These are phyloP conservation scores for Coniochaeta sp. DNA, from an alignment of 2,329 filamentous ascomycete genomes.

Conservation along the genomic window DNA sequence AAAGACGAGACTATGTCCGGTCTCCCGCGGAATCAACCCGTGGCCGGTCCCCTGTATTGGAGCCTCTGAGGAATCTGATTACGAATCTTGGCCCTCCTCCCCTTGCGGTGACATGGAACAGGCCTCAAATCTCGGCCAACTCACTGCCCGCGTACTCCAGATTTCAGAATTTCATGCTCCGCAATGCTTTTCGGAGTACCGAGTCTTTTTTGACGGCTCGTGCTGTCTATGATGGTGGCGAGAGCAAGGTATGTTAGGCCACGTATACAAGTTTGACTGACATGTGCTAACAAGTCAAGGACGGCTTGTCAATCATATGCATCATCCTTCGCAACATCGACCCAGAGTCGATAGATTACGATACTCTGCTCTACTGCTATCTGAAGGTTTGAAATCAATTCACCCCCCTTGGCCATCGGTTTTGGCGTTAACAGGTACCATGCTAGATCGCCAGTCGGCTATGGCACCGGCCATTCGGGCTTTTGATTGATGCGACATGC, in stretches of 20 bases:
- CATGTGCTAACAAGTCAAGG: constrained; percentile 27
- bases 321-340: constrained; percentile 63
- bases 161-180: constrained; percentile 68
- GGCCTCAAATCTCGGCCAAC: constrained; percentile 58
- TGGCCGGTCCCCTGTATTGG: constrained; percentile 48
- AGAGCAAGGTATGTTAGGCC: constrained; percentile 48
- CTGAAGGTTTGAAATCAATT: constrained; percentile 44
- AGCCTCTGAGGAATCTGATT: constrained; percentile 55
- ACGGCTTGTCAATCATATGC: constrained; percentile 62
- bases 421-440: not conserved
- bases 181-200: constrained; percentile 58
- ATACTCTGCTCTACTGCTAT: constrained; percentile 60
- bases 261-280: not conserved
- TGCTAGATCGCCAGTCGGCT: constrained; percentile 59
- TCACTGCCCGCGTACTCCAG: constrained; percentile 57
- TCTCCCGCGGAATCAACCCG: constrained; percentile 46
- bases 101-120: constrained; percentile 62
- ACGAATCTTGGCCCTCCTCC: constrained; percentile 61
- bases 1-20: constrained; percentile 49
- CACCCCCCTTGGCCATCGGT: not conserved
- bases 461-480: constrained; percentile 62
- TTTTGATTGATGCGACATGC: constrained; percentile 63
- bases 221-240: constrained; percentile 63
- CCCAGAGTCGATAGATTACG: constrained; percentile 56
- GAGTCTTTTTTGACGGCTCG: constrained; percentile 58